Base-by-base conservation (phyloP, 75 land plant genomes). In the Sequoiadendron giganteum region DNA sequence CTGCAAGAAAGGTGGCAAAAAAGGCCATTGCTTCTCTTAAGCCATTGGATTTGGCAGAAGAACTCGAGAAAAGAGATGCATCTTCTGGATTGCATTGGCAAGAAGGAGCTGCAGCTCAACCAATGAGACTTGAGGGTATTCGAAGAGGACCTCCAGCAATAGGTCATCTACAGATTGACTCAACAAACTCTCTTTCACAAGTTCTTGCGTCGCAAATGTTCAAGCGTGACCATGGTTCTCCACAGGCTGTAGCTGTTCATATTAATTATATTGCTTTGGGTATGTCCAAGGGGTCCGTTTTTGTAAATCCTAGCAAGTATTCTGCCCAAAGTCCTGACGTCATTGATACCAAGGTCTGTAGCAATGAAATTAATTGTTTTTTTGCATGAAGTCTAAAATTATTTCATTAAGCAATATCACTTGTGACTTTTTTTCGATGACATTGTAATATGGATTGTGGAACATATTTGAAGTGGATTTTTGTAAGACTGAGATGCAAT, bases 101-200 rank as follows among this genome's bases (percentile, higher is more conserved):
- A 85, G 99, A 93, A 85, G 99, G 99, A 32, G 99, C 94, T 10
- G 95, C 95, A 85, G 95, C 99, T 25, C 99, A 96, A 79, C 99
- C 99, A 13, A 98, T 98, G 99, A 93, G 94, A 86, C 94, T 98
- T 75, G 96, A 96, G 86, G 99, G 99, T 65, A 94, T 97, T 36
- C 89, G 94, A 58, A 92, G 95, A 82, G 99, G 95, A 1, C 95
- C 99, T 21, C 97, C 95, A 52, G 94, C 94, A 52, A 91, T 98
- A 83, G 99, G 99, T 28, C 95, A 95, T 91, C 89, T 97, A 90
- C 96, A 97, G 88, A 88, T 96, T 56, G 93, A 93, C 65, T 88
- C 91, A 9, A 86, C 88, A 48, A 93, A 92, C 81, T 86, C 92
- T 21, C 88, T 98, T 79, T 92, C 97, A 28, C 89, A 91, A 72